Conservation (phyloP, 352 stramenopile genomes). For the Thraustochytrium striatum region DNA sequence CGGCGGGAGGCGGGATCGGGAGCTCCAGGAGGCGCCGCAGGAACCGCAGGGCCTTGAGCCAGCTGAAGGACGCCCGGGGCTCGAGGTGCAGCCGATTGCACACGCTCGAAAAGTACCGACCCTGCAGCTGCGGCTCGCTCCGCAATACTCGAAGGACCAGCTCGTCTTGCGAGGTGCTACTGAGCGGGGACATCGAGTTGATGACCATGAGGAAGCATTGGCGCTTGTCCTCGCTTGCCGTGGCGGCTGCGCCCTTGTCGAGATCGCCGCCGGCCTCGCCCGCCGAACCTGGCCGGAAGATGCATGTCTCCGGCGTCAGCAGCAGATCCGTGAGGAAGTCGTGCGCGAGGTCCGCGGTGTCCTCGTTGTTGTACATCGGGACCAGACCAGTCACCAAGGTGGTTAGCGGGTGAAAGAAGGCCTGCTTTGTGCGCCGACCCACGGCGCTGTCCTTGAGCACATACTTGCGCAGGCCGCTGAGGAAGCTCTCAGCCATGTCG, state of each 20-base stretch:
- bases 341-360: neutral
- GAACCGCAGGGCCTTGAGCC: neutral
- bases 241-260: neutral
- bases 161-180: neutral
- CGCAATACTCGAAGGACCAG: neutral
- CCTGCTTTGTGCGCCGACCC: neutral
- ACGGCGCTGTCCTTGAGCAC: constrained; percentile 2
- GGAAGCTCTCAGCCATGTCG: neutral
- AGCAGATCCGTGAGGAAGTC: neutral
- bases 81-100: neutral
- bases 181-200: neutral
- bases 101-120: neutral
- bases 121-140: neutral
- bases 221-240: neutral
- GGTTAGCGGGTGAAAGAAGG: neutral
- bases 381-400: neutral
- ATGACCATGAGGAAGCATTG: neutral
- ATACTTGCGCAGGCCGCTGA: neutral
- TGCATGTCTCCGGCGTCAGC: neutral
- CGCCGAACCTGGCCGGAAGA: neutral
- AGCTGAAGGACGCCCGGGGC: constrained; percentile 2
- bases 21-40: neutral
- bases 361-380: neutral
- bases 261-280: neutral
- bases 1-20: neutral